Evolutionary conservation across 306 rosid species (phyloP), one percentile per base, ranked within the genome.

Genomic region (Arachis hypogaea): DNA sequence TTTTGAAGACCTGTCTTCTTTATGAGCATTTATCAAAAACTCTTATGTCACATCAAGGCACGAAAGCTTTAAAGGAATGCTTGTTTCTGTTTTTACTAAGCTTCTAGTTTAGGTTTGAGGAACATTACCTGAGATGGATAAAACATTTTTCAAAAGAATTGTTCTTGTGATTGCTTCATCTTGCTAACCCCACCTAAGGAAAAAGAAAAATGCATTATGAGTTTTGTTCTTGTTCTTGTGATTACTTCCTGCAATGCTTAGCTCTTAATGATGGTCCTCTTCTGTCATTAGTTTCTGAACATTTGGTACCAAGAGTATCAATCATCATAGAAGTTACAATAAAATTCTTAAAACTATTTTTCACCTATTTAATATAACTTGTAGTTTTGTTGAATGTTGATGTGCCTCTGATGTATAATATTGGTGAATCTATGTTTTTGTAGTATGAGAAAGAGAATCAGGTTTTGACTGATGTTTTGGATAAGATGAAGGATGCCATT

Each of bases 391-490:
- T 45, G 57, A 11, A 29, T 65, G 51, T 73, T 45, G 57, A 30
- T 68, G 47, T 67, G 40, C 41, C 38, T 22, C 42, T 82, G 28
- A 69, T 43, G 41, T 52, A 8, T 75, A 18, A 68, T 16, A 1
- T 40, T 49, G 64, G 10, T 56, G 5, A 29, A 12, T 76, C 49
- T 73, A 69, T 68, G 11, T 80, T 83, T 82, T 83, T 82, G 84
- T 42, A 93, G 98, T 86, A 60, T 60, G 89, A 90, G 85, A 86
- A 71, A 44, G 85, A 88, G 72, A 75, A 30, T 43, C 66, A 12
- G 28, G 73, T 50, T 40, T 68, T 80, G 47, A 11, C 77, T 45
- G 92, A 81, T 58, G 71, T 69, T 56, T 49, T 82, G 87, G 85
- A 66, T 52, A 90, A 81, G 59, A 9, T 85, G 81, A 93, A 88